These are phyloP conservation scores for Kodamaea plutei DNA, from an alignment of 1,139 yeast species.

Conservation along the genomic window DNA sequence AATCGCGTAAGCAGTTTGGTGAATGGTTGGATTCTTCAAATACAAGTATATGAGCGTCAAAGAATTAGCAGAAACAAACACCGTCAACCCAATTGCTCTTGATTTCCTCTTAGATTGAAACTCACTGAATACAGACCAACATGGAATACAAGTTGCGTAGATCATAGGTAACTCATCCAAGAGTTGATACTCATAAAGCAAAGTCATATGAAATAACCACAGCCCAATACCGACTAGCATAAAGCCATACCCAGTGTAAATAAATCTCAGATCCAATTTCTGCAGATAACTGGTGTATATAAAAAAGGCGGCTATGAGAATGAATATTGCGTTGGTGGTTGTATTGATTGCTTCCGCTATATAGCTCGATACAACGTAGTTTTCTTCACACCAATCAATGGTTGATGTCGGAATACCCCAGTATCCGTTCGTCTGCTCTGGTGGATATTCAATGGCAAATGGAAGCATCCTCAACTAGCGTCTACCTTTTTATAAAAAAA, in stretches of 20 bases:
- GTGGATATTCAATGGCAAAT: conserved; percentile 45
- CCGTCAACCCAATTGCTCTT: conserved; percentile 47
- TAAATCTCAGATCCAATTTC: conserved; percentile 63
- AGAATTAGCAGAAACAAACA: conserved; percentile 51
- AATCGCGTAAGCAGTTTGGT: conserved; percentile 72
- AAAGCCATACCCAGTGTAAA: conserved; percentile 73
- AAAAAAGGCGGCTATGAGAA: conserved; percentile 64
- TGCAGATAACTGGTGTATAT: conserved; percentile 58
- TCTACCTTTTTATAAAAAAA: no score
- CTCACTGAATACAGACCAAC: conserved; percentile 83
- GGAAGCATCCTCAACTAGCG: conserved; percentile 41
- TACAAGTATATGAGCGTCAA: conserved; percentile 65
- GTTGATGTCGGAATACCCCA: conserved; percentile 62
- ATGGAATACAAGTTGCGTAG: conserved; percentile 93
- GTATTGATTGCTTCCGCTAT: conserved; percentile 90
- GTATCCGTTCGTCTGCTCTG: conserved; percentile 38
- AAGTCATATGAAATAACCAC: conserved; percentile 95
- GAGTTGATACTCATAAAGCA: conserved; percentile 80
- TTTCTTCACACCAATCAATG: conserved; percentile 96
- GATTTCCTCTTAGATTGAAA: conserved; percentile 38
- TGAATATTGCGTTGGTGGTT: conserved; percentile 66
- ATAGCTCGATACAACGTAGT: conserved; percentile 78
- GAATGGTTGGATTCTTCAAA: conserved; percentile 78
- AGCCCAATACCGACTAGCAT: conserved; percentile 87
- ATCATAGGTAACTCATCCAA: conserved; percentile 97